phyloP scores from a whole-genome alignment of 2,329 filamentous ascomycete species.

The Aspergillus ibericus region DNA sequence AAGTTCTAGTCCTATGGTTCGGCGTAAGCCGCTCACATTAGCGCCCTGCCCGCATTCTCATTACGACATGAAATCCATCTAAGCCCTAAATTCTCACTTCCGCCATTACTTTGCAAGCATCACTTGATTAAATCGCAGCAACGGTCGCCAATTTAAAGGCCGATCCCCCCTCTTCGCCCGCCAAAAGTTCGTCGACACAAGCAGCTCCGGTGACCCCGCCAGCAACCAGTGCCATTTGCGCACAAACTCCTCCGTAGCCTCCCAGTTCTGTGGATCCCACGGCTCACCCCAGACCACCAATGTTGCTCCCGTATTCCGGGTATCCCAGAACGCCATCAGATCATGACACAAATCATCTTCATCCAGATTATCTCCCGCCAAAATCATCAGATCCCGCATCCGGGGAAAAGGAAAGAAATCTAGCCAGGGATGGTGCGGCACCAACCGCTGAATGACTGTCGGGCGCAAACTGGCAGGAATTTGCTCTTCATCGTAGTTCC shows the following conservation, averaged over 20 bases:
- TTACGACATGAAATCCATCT: too few species aligned
- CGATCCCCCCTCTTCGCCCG: constrained; percentile 26
- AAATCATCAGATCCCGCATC: constrained; percentile 42
- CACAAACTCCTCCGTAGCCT: constrained; percentile 48
- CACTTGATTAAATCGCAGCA: too few species aligned
- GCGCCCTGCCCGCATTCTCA: too few species aligned
- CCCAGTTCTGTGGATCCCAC: constrained; percentile 49
- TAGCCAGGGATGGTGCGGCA: constrained; percentile 44
- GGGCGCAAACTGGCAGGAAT: constrained; percentile 34
- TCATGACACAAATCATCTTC: constrained; percentile 36
- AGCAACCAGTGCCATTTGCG: constrained; percentile 46
- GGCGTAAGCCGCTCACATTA: too few species aligned
- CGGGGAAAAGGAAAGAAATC: constrained; percentile 35
- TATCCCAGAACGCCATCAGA: constrained; percentile 36
- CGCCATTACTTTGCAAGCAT: too few species aligned
- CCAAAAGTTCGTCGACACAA: constrained; percentile 30
- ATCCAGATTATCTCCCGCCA: constrained; percentile 21
- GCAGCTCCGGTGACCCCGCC: constrained; percentile 25
- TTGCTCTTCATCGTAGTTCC: background rate
- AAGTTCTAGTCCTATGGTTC: too few species aligned
- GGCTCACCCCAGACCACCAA: constrained; percentile 53
- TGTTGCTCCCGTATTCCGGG: constrained; percentile 9
- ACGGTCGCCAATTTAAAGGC: constrained; percentile 16
- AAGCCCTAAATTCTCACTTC: too few species aligned
- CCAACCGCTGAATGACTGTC: constrained; percentile 37